phyloP scores from a whole-genome alignment of 352 stramenopile genomes.

The Phytopythium cucurbitacearum region DNA sequence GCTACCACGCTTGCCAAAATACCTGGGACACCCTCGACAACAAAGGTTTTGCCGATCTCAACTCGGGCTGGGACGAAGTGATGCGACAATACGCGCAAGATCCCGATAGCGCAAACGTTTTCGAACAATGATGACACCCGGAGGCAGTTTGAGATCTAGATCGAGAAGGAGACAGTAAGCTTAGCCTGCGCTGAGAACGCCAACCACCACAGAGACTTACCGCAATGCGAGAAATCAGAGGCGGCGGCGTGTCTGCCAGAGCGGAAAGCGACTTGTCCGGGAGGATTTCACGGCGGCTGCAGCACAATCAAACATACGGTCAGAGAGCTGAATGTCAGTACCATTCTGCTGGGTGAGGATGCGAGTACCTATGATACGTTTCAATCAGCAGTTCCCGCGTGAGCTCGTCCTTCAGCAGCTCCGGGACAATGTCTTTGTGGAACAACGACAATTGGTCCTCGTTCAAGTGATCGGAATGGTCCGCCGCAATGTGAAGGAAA shows the following conservation, averaged over 20 bases:
- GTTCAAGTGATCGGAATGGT: constrained; percentile 38
- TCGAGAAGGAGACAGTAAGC: not conserved
- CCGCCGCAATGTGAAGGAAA: constrained; percentile 71
- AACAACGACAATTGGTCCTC: constrained; percentile 35
- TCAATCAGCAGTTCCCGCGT: constrained; percentile 74
- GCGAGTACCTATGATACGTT: constrained; percentile 53
- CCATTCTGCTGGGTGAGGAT: not conserved
- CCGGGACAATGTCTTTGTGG: constrained; percentile 46
- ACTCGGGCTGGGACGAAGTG: constrained; percentile 68
- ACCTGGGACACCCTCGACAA: constrained; percentile 61
- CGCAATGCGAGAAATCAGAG: constrained; percentile 68
- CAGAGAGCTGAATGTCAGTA: constrained; percentile 2
- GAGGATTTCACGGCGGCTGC: constrained; percentile 45
- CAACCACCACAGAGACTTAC: constrained; percentile 16
- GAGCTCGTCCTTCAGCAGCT: constrained; percentile 53
- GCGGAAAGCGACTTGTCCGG: constrained; percentile 41
- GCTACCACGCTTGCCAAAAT: not conserved
- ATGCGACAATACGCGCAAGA: constrained; percentile 70
- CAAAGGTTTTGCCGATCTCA: constrained; percentile 49
- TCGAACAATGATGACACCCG: constrained; percentile 78
- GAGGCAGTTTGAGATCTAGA: constrained; percentile 75
- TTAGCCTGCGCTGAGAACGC: not conserved
- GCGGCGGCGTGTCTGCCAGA: constrained; percentile 35
- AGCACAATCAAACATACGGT: constrained; percentile 5
- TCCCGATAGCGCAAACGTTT: constrained; percentile 74